Base-by-base conservation (phyloP, 164 flowering plant species). In the Sextonia rubra region DNA sequence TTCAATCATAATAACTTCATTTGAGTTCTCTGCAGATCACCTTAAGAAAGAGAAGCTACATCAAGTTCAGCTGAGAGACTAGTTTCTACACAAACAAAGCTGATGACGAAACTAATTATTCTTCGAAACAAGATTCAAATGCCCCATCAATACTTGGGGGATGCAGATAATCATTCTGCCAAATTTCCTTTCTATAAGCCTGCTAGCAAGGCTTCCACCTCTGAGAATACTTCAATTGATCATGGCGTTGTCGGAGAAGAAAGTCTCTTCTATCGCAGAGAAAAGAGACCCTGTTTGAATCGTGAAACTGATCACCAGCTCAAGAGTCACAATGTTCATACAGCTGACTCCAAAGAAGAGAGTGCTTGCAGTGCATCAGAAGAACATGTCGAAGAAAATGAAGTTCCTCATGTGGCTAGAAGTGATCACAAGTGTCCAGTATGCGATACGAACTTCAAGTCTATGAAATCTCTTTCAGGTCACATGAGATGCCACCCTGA, bases 221-320 rank as follows among this genome's bases (percentile, higher is more conserved):
- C 86, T 0, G 86, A 87, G 0, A 85, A 83, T 73, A 90, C 91
- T 49, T 75, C 84, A 3, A 89, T 89, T 3, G 91, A 90, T 52
- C 88, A 86, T 27, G 27, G 47, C 3, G 49, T 47, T 17, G 17
- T 61, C 30, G 15, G 47, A 30, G 32, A 72, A 64, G 18, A 9
- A 11, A 17, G 18, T 24, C 26, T 15, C 47, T 44, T 23, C 26
- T 12, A 63, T 47, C 6, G 25, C 9, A 18, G 66, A 11, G 26
- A 17, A 15, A 32, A 69, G 47, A 32, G 9, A 24, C 27, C n/a
- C 5, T 4, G 37, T 47, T 12, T 3, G 6, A 27, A 55, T 65
- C 25, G 8, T 29, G 23, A 18, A n/a, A 22, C n/a, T 22, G 3
- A 60, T 26, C 25, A 12, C 30, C 66, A 62, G 66, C 66, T 62